Base-by-base conservation (phyloP, 208 protist species). In the Trypanosoma lewisi region DNA sequence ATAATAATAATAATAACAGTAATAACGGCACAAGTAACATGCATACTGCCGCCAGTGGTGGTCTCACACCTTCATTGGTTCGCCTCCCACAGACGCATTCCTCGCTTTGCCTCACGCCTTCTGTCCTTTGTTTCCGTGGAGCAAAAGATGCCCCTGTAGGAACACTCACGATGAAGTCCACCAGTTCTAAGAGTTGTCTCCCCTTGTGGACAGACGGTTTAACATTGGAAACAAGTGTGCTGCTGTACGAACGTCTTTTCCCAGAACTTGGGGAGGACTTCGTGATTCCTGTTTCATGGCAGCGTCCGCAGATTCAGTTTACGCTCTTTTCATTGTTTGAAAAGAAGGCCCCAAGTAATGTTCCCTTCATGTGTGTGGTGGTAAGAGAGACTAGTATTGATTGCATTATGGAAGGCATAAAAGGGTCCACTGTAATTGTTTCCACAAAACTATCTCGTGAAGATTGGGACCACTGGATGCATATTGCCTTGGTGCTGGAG, bases 381-480 rank as follows among this genome's bases (percentile, higher is more conserved):
- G 41, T 73, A 23, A 47, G 3, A 12, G 67, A 67, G 7, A 47
- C 45, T 11, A 57, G 60, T 41, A 31, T 73, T 41, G 59, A 73
- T 30, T 73, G 60, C 31, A 17, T 67, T 33, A 28, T 73, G 28
- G 67, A 67, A 34, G 48, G 30, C 28, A 9, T 25, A 47, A 55
- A 47, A 36, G 45, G 58, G 16, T 25, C 42, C 30, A 33, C 50
- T 14, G 44, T 19, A 4, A 42, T 67, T 7, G 51, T 67, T 17
- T 73, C 67, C 14, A 51, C 60, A 2, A 73, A 73, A 45, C 36
- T 73, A 17, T 44, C 52, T 17, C 42, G 54, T 19, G 65, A 69
- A 28, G 77, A 90, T 49, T 84, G 72, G 75, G 75, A 86, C 59
- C 63, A 51, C 52, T 85, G 77, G 65, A 67, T 83, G 55, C 63